These are phyloP conservation scores for Leptosphaerulina australis DNA, from an alignment of 2,329 filamentous ascomycete genomes.

Conservation along the genomic window DNA sequence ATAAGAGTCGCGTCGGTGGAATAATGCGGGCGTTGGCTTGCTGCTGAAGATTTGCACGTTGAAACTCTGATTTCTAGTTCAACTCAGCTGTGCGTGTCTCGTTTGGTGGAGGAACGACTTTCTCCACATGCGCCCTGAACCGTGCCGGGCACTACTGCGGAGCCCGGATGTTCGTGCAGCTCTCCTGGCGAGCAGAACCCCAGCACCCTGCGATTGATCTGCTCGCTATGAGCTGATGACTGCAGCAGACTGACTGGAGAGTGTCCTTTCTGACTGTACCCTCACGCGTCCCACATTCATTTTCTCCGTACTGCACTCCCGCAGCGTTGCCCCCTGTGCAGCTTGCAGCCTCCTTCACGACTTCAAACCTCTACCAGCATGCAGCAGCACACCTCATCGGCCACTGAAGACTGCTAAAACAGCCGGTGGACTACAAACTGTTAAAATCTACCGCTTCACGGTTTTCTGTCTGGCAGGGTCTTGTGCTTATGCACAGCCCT, in stretches of 20 bases:
- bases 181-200: constrained; percentile 32
- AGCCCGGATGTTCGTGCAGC: constrained; percentile 18
- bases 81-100: constrained; percentile 10
- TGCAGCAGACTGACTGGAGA: constrained; percentile 24
- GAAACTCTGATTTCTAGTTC: constrained; percentile 3
- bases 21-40: not conserved
- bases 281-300: not conserved
- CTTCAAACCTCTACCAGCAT: constrained; percentile 27
- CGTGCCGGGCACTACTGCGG: constrained; percentile 32
- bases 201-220: constrained; percentile 24
- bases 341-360: constrained; percentile 15
- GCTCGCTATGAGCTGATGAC: constrained; percentile 28
- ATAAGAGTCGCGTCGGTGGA: not conserved
- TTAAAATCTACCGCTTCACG: constrained; percentile 4
- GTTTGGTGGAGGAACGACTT: constrained; percentile 21
- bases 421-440: constrained; percentile 16
- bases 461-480: constrained; percentile 1
- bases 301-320: constrained; percentile 17
- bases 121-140: constrained; percentile 29
- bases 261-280: not conserved
- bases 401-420: constrained; percentile 26
- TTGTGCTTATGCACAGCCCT: constrained; percentile 39
- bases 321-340: constrained; percentile 4
- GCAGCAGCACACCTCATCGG: constrained; percentile 25
- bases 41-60: constrained; percentile 1